These are phyloP conservation scores for Rhizopogon rudus DNA, from an alignment of 768 basidiomycete genomes.

Conservation along the genomic window DNA sequence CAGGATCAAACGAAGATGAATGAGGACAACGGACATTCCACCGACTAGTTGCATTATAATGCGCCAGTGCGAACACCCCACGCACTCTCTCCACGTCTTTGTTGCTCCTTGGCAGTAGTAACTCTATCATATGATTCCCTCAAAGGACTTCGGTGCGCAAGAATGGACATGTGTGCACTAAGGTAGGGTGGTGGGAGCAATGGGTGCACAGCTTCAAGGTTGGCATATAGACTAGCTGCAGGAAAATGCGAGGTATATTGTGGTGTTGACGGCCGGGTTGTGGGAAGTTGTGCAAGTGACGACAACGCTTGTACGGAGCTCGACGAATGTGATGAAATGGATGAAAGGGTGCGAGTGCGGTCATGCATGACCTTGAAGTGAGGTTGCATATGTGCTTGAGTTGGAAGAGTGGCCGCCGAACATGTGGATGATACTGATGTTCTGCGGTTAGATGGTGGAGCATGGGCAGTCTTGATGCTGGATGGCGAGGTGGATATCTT, in stretches of 20 bases:
- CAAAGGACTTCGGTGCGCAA: slow-evolving; percentile 60
- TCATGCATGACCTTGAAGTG: slow-evolving; percentile 31
- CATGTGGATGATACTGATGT: slow-evolving; percentile 55
- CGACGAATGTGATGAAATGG: slow-evolving; percentile 47
- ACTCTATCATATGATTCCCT: slow-evolving; percentile 69
- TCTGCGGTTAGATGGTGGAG: slow-evolving; percentile 33
- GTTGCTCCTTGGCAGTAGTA: slow-evolving; percentile 45
- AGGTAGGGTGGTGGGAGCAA: slow-evolving; percentile 70
- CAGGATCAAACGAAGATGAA: neutral
- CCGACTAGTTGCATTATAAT: neutral
- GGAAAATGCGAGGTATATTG: slow-evolving; percentile 63
- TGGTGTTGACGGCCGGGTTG: slow-evolving; percentile 29
- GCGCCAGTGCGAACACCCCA: neutral
- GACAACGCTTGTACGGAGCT: slow-evolving; percentile 48
- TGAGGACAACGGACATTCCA: slow-evolving; percentile 1
- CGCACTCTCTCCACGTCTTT: slow-evolving; percentile 13
- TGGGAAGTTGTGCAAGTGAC: slow-evolving; percentile 50
- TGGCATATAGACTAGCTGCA: slow-evolving; percentile 45
- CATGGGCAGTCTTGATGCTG: slow-evolving; percentile 33
- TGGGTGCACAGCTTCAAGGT: slow-evolving; percentile 61
- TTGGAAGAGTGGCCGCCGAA: slow-evolving; percentile 57
- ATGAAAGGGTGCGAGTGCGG: slow-evolving; percentile 52
- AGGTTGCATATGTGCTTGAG: slow-evolving; percentile 29
- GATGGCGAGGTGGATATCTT: slow-evolving; percentile 29
- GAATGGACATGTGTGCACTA: slow-evolving; percentile 63